Evolutionary conservation across 768 basidiomycete species (phyloP).

Genomic region (Termitomyces sp.): DNA sequence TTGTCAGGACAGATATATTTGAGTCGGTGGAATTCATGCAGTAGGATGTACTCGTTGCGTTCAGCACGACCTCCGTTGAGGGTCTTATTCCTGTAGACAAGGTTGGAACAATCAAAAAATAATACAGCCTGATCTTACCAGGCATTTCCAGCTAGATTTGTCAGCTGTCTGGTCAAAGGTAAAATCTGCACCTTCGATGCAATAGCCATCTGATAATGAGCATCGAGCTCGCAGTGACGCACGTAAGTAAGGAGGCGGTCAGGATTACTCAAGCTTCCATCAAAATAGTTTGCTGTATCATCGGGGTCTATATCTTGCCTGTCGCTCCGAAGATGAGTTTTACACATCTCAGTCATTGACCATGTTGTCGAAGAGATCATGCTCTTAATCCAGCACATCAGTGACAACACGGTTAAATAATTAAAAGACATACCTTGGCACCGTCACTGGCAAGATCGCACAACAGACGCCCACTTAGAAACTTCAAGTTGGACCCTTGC

Average conservation of each 20-base stretch:
- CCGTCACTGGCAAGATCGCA: slow-evolving; percentile 95
- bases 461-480: slow-evolving; percentile 81
- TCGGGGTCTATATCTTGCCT: slow-evolving; percentile 96
- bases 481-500: slow-evolving; percentile 80
- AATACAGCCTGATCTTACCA: slow-evolving; percentile 54
- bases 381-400: slow-evolving; percentile 44
- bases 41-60: slow-evolving; percentile 97
- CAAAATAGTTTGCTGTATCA: slow-evolving; percentile 89
- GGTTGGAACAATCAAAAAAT: background rate
- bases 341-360: slow-evolving; percentile 97
- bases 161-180: slow-evolving; percentile 89
- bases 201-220: slow-evolving; percentile 97
- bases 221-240: slow-evolving; percentile 91
- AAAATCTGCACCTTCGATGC: slow-evolving; percentile 91
- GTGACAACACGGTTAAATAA: background rate
- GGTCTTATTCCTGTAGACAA: slow-evolving; percentile 81
- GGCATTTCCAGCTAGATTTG: slow-evolving; percentile 93
- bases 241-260: slow-evolving; percentile 84
- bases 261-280: slow-evolving; percentile 73
- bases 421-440: slow-evolving; percentile 62
- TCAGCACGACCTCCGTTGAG: slow-evolving; percentile 97
- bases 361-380: slow-evolving; percentile 98
- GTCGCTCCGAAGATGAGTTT: slow-evolving; percentile 79
- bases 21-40: slow-evolving; percentile 95
- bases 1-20: slow-evolving; percentile 99